These are phyloP conservation scores for Daucus carota DNA, from an alignment of 129 eudicot species.

Conservation along the genomic window DNA sequence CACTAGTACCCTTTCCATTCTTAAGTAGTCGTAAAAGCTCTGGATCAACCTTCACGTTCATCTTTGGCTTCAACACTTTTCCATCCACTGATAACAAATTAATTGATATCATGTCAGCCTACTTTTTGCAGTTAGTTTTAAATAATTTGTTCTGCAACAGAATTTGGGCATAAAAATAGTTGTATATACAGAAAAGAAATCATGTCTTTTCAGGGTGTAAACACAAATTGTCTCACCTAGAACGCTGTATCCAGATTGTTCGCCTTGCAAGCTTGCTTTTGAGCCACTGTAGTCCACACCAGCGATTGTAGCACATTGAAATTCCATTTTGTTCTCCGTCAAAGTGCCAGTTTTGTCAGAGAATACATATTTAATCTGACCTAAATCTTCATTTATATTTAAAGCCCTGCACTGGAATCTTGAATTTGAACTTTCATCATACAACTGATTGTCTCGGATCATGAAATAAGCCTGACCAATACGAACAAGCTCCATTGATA, in stretches of 20 bases:
- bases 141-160: background rate
- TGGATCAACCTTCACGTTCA: conserved; percentile 65
- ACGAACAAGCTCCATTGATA: conserved; percentile 99
- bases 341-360: conserved; percentile 96
- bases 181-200: background rate
- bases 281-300: conserved; percentile 63
- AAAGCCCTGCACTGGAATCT: conserved; percentile 91
- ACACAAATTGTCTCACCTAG: conserved; percentile 41
- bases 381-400: conserved; percentile 94
- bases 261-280: conserved; percentile 30
- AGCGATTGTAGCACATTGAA: conserved; percentile 72
- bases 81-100: conserved; percentile 52
- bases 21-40: conserved; percentile 43
- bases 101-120: conserved; percentile 1
- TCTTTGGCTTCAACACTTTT: conserved; percentile 69
- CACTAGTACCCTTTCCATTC: conserved; percentile 32
- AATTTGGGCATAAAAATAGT: background rate
- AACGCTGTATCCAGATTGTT: conserved; percentile 36
- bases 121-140: background rate
- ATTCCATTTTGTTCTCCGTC: conserved; percentile 99
- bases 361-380: conserved; percentile 88
- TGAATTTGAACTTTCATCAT: conserved; percentile 53
- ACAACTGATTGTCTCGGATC: conserved; percentile 68
- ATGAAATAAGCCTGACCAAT: conserved; percentile 96
- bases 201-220: background rate